Base-by-base conservation (phyloP, 345 rosid species). In the Eutrema yunnanense region DNA sequence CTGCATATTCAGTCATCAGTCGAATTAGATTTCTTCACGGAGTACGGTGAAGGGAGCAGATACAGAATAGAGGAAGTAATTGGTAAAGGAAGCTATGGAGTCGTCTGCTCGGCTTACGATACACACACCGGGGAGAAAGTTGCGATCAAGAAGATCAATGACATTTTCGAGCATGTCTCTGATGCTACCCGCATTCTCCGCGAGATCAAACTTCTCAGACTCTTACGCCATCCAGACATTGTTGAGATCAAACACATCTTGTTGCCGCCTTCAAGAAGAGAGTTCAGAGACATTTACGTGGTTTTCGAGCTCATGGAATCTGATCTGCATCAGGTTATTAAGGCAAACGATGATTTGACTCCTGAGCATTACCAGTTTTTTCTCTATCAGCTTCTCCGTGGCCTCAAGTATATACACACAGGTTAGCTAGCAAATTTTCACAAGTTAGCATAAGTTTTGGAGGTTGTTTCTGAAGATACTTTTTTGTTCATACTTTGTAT, bases 61-160 rank as follows among this genome's bases (percentile, higher is more conserved):
- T 92, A 92, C 72, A 86, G 44, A 60, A 91, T 91, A 70, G 97
- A 91, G 80, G 97, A 91, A 83, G 97, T 91, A 1, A 91, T 91
- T 50, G 97, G 97, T 64, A 91, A 91, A 83, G 97, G 97, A 77
- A 91, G 97, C 84, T 89, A 89, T 66, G 97, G 97, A 37, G 96
- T 91, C 42, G 96, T 91, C 32, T 91, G 96, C 83, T 91, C 96
- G 12, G 96, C 97, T 27, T 87, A 81, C 47, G 97, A 91, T 56
- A 84, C 96, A 0, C 96, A 85, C 70, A 71, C 84, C 3, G 96
- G 92, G 54, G 97, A 88, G 72, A 91, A 91, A 73, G 97, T 91
- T 14, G 97, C 97, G 1, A 91, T 91, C 37, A 91, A 91, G 84
- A 91, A 91, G 75, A 91, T 91, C 79, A 89, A 91, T 43, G 97